Base-by-base conservation (phyloP, 805 yeast genomes). In the Candida railenensis region DNA sequence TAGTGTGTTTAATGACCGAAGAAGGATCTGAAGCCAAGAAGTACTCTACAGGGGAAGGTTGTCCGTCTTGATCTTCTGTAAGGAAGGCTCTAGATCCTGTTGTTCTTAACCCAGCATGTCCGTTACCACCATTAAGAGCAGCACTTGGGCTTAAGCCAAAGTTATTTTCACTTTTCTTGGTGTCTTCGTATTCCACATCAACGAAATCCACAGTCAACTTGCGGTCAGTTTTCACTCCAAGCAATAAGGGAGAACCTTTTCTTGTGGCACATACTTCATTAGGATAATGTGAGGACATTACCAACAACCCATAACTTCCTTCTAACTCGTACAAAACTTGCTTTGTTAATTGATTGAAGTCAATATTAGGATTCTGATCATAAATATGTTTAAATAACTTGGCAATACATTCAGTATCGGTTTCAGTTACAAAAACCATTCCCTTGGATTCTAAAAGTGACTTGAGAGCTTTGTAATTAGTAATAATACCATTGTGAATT, bases 371-470 rank as follows among this genome's bases (percentile, higher is more conserved):
- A 63, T 82, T 83, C 50, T 87, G 75, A 67, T 89, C 95, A 69
- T 88, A 94, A 54, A 90, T 77, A 69, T 89, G 96, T 68, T 89
- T 88, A 75, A 88, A 89, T 61, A 94, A 78, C 71, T 89, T 91
- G 57, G 99, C 99, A 64, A 94, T 92, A 69, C 95, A 88, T 71
- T 94, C 99, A 22, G 98, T 89, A 73, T 94, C 99, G 43, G 99
- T 94, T 54, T 92, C 98, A 47, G 92, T 82, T 66, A 83, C 90
- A 66, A 94, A 94, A 48, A 68, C 67, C 65, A 78, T 85, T 47
- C 98, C 98, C 69, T 90, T 89, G 51, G 85, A 74, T 42, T 69
- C 62, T 58, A 94, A 78, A 62, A 94, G 80, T 42, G 92, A 87
- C 66, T 87, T 89, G 63, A 94, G 81, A 59, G 88, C 97, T 61